Conservation (phyloP, 805 yeast species). For the Kuraishia ogatae region DNA sequence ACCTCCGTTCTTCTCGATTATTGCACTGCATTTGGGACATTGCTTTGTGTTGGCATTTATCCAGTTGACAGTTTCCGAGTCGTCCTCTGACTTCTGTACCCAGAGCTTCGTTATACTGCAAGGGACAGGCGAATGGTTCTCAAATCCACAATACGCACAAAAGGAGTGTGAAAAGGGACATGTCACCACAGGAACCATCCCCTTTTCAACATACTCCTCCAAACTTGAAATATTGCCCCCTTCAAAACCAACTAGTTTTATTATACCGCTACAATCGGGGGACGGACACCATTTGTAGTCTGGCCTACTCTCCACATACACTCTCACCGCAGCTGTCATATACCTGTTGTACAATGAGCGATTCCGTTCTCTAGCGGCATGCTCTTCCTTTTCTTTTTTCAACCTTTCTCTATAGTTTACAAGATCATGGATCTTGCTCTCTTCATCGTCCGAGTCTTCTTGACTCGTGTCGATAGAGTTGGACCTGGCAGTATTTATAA, state of each 20-base stretch:
- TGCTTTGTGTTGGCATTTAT: slow-evolving; percentile 73
- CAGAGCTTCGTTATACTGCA: slow-evolving; percentile 63
- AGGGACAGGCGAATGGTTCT: slow-evolving; percentile 80
- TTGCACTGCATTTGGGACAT: slow-evolving; percentile 74
- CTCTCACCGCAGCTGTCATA: slow-evolving; percentile 33
- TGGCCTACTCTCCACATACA: slow-evolving; percentile 42
- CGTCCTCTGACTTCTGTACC: slow-evolving; percentile 76
- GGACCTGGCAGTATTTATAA: neutral
- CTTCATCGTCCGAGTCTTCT: neutral
- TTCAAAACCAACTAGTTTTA: slow-evolving; percentile 27
- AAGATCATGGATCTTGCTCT: neutral
- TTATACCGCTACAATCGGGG: slow-evolving; percentile 62
- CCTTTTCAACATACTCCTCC: slow-evolving; percentile 15
- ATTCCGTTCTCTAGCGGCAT: slow-evolving; percentile 1
- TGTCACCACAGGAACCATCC: slow-evolving; percentile 53
- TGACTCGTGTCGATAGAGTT: neutral
- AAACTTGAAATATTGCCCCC: slow-evolving; percentile 16
- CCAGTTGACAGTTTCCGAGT: slow-evolving; percentile 86
- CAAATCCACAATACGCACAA: slow-evolving; percentile 68
- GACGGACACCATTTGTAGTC: slow-evolving; percentile 76
- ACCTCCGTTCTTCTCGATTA: slow-evolving; percentile 92
- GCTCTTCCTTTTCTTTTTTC: neutral
- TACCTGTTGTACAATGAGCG: slow-evolving; percentile 24
- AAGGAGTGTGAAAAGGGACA: slow-evolving; percentile 65
- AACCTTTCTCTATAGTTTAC: slow-evolving; percentile 1